Evolutionary conservation across 2,329 filamentous ascomycete genomes (phyloP).

Genomic region (Penicillium sp.): DNA sequence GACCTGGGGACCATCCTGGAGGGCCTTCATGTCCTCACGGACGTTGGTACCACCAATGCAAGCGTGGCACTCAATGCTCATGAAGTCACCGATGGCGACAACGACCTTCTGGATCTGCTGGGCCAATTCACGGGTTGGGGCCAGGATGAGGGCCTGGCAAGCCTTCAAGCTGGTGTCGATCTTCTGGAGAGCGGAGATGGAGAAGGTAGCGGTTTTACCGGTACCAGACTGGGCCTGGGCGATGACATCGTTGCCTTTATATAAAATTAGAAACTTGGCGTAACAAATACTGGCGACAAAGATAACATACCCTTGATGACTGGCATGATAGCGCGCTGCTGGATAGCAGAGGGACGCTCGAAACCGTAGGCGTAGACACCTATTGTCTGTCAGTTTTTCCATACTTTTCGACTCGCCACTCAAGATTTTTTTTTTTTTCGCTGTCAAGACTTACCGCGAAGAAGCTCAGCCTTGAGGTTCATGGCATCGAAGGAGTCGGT

Average conservation of each 20-base stretch:
- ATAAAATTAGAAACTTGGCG: not conserved
- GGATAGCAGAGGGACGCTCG: constrained; percentile 98
- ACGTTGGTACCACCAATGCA: constrained; percentile 99
- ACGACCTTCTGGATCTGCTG: constrained; percentile 99
- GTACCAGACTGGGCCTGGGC: constrained; percentile 99
- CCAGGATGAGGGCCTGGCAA: constrained; percentile 96
- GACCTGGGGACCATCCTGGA: constrained; percentile 92
- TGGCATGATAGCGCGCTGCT: constrained; percentile 99
- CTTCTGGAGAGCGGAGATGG: constrained; percentile 98
- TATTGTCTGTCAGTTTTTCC: constrained; percentile 28
- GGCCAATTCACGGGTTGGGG: constrained; percentile 95
- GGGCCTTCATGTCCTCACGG: constrained; percentile 97
- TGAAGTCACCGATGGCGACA: constrained; percentile 97
- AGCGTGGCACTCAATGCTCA: constrained; percentile 98
- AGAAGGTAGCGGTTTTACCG: constrained; percentile 99
- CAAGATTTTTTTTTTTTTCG: constrained; percentile 19
- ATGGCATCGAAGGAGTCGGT: constrained; percentile 99
- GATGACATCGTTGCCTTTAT: constrained; percentile 89
- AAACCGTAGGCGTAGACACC: constrained; percentile 99
- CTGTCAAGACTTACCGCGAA: constrained; percentile 65
- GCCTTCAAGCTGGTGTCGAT: constrained; percentile 92
- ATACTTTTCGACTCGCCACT: constrained; percentile 18
- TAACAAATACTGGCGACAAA: not conserved
- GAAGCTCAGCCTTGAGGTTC: constrained; percentile 93
- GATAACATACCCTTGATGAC: constrained; percentile 87